A percentile compares a stretch with the other conserved stretches of the same genome.
phyloP scores from a whole-genome alignment of 306 rosid genomes.

The Neltuma alba region DNA sequence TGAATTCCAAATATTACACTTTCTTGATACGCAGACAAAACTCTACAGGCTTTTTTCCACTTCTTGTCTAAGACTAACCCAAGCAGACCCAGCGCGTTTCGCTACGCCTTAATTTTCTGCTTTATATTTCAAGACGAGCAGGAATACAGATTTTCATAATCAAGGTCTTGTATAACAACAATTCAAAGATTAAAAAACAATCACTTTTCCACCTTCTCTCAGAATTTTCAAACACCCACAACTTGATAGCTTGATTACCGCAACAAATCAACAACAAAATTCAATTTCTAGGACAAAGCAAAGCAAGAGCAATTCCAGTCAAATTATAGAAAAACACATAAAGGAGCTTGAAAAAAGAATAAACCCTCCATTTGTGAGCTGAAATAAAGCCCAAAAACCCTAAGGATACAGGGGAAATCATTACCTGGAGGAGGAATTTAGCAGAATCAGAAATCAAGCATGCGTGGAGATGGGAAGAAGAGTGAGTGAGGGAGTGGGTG shows the following conservation, averaged over 20 bases:
- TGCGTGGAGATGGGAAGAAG: not conserved
- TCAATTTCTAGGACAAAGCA: not conserved
- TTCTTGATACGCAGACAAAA: not conserved
- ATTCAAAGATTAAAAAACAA: not conserved
- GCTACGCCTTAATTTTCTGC: not conserved
- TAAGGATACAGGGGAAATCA: not conserved
- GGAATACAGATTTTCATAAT: constrained; percentile 6
- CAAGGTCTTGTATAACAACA: not conserved
- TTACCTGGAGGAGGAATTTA: not conserved
- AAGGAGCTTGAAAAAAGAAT: not conserved
- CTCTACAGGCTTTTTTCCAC: not conserved
- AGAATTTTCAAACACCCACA: not conserved
- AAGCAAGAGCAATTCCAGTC: not conserved
- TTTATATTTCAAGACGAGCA: not conserved
- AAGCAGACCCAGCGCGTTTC: not conserved
- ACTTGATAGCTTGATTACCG: not conserved
- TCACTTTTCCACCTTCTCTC: not conserved
- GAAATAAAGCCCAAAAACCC: not conserved
- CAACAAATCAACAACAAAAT: not conserved
- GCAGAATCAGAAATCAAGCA: not conserved
- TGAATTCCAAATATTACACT: not conserved
- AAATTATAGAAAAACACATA: not conserved
- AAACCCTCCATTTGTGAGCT: not conserved
- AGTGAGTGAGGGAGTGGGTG: constrained; percentile 12
- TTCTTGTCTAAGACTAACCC: not conserved